phyloP scores from a whole-genome alignment of 2,329 filamentous ascomycete species.

The Fusarium miscanthi region DNA sequence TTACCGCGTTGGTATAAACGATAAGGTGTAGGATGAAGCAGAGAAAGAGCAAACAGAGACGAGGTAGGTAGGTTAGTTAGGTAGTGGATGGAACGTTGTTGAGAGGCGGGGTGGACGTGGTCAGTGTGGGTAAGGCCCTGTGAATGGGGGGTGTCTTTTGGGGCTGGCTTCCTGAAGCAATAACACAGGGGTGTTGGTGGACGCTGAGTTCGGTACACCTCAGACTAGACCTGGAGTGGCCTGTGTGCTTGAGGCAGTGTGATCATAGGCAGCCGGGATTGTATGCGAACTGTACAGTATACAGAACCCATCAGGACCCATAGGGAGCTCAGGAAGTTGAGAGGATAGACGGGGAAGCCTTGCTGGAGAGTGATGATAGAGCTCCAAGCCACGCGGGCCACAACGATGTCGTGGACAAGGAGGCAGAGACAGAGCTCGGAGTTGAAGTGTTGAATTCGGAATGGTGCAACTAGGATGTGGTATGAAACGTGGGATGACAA shows the following conservation, averaged over 20 bases:
- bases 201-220: slow-evolving; percentile 20
- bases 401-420: slow-evolving; percentile 20
- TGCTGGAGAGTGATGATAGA: slow-evolving; percentile 26
- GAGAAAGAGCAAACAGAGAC: slow-evolving; percentile 42
- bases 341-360: background rate
- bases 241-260: slow-evolving; percentile 19
- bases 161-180: slow-evolving; percentile 36
- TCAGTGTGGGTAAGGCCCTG: slow-evolving; percentile 45
- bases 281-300: slow-evolving; percentile 4
- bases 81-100: slow-evolving; percentile 47
- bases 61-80: slow-evolving; percentile 32
- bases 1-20: slow-evolving; percentile 32
- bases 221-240: slow-evolving; percentile 28
- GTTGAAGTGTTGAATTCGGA: slow-evolving; percentile 22
- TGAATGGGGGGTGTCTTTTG: slow-evolving; percentile 34
- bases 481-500: slow-evolving; percentile 1
- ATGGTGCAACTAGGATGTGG: slow-evolving; percentile 16
- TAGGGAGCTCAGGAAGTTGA: background rate
- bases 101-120: slow-evolving; percentile 48
- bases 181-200: slow-evolving; percentile 28
- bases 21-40: slow-evolving; percentile 34
- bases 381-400: slow-evolving; percentile 38
- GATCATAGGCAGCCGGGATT: slow-evolving; percentile 13
- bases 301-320: slow-evolving; percentile 1
- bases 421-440: slow-evolving; percentile 28